Evolutionary conservation across 164 flowering plant species (phyloP).

Genomic region (Magnolia officinalis): DNA sequence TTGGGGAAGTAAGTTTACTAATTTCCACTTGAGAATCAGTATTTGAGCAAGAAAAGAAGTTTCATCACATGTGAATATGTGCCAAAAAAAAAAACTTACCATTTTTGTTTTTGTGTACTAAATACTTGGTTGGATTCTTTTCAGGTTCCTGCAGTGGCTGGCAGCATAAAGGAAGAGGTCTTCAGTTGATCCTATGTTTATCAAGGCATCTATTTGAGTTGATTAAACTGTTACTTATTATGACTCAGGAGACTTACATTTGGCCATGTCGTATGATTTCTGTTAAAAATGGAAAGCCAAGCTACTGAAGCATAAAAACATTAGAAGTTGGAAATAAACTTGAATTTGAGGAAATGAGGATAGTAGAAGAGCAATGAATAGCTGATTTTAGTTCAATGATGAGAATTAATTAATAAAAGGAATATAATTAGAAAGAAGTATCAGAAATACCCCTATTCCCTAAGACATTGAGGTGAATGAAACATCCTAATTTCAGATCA

Average conservation of each 20-base stretch:
- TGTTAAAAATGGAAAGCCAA: too few species aligned
- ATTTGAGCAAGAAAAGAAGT: not conserved
- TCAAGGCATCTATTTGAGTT: not conserved
- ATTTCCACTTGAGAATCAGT: not conserved
- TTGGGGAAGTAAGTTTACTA: conserved; percentile 59
- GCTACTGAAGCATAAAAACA: too few species aligned
- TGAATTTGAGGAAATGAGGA: too few species aligned
- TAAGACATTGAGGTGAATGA: too few species aligned
- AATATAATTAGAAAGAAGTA: too few species aligned
- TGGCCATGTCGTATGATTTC: too few species aligned
- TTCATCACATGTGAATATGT: not conserved
- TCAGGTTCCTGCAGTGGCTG: conserved; percentile 37
- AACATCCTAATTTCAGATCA: not conserved
- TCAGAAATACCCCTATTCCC: too few species aligned
- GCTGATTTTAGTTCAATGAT: too few species aligned
- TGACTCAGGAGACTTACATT: not conserved
- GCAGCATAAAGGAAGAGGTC: conserved; percentile 25
- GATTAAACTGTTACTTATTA: not conserved
- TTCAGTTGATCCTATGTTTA: not conserved
- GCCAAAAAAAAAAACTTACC: not conserved
- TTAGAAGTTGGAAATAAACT: too few species aligned
- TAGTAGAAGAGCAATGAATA: too few species aligned
- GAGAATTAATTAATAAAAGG: too few species aligned
- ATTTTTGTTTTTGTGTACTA: not conserved
- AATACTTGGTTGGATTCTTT: conserved; percentile 5